Conservation (phyloP, 1,284 basidiomycete genomes). For the Austroboletus niveus region DNA sequence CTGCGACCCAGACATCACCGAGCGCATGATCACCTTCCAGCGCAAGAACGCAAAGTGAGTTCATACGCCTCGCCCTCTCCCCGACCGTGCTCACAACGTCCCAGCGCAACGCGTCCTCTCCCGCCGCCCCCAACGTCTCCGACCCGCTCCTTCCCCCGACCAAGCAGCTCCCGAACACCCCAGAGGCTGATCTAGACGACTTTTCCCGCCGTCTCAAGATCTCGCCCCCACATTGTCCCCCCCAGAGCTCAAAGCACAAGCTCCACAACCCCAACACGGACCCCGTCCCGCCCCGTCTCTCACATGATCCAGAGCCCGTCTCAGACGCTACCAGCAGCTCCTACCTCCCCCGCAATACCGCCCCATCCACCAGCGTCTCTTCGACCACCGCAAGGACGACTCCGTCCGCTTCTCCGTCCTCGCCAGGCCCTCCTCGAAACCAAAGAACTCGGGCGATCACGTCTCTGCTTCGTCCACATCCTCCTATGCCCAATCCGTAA, state of each 20-base stretch:
- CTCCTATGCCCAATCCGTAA: slow-evolving; percentile 69
- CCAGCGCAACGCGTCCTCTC: slow-evolving; percentile 44
- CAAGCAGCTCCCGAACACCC: slow-evolving; percentile 34
- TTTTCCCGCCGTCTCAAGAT: slow-evolving; percentile 70
- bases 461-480: slow-evolving; percentile 75
- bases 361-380: slow-evolving; percentile 57
- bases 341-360: slow-evolving; percentile 42
- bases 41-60: slow-evolving; percentile 62
- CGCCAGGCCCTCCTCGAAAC: slow-evolving; percentile 43
- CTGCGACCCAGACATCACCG: slow-evolving; percentile 69
- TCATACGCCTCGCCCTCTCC: neutral
- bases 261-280: slow-evolving; percentile 73
- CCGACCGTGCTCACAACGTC: slow-evolving; percentile 5
- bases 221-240: slow-evolving; percentile 45
- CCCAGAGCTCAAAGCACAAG: slow-evolving; percentile 43
- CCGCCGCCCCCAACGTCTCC: slow-evolving; percentile 29
- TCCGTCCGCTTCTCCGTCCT: slow-evolving; percentile 75
- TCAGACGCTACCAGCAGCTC: slow-evolving; percentile 56
- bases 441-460: slow-evolving; percentile 63
- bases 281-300: slow-evolving; percentile 58
- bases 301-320: slow-evolving; percentile 58
- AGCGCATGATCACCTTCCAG: slow-evolving; percentile 63
- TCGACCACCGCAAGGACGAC: slow-evolving; percentile 83
- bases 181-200: slow-evolving; percentile 62
- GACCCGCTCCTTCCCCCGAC: slow-evolving; percentile 24